Evolutionary conservation across 2,329 filamentous ascomycete genomes (phyloP).

Genomic region (Cladophialophora psammophila): DNA sequence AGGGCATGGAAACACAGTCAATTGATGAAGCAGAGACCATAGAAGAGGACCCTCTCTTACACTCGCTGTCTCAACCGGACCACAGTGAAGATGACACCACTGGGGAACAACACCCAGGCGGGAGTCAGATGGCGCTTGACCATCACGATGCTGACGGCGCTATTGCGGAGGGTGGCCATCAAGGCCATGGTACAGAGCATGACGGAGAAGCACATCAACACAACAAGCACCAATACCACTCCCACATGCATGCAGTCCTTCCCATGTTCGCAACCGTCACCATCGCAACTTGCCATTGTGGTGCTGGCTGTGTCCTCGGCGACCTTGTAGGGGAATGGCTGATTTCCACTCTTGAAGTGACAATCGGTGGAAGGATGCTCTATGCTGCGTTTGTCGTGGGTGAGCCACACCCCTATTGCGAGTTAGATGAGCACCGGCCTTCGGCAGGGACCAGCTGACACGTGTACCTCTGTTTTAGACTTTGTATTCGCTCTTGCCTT

Average conservation of each 20-base stretch:
- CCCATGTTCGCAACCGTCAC: conserved; percentile 41
- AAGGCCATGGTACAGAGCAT: not conserved
- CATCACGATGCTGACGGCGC: not conserved
- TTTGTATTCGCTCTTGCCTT: conserved; percentile 43
- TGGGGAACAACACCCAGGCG: not conserved
- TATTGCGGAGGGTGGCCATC: not conserved
- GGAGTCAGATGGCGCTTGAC: not conserved
- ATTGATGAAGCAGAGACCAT: not conserved
- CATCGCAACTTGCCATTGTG: conserved; percentile 45
- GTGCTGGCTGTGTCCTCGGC: conserved; percentile 45
- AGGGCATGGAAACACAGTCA: not conserved
- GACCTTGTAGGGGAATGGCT: conserved; percentile 47
- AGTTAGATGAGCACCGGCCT: too few species aligned
- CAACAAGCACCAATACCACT: conserved; percentile 6
- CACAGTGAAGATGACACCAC: not conserved
- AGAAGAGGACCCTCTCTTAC: not conserved
- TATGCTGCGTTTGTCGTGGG: conserved; percentile 34
- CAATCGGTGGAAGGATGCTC: conserved; percentile 38
- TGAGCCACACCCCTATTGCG: not conserved
- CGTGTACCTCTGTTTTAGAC: not conserved
- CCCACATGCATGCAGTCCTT: conserved; percentile 13
- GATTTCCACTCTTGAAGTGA: conserved; percentile 42
- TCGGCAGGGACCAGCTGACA: not conserved
- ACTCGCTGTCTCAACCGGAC: not conserved
- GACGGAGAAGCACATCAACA: not conserved